phyloP scores from a whole-genome alignment of 2,329 filamentous ascomycete species.

The Epichloe gansuensis region DNA sequence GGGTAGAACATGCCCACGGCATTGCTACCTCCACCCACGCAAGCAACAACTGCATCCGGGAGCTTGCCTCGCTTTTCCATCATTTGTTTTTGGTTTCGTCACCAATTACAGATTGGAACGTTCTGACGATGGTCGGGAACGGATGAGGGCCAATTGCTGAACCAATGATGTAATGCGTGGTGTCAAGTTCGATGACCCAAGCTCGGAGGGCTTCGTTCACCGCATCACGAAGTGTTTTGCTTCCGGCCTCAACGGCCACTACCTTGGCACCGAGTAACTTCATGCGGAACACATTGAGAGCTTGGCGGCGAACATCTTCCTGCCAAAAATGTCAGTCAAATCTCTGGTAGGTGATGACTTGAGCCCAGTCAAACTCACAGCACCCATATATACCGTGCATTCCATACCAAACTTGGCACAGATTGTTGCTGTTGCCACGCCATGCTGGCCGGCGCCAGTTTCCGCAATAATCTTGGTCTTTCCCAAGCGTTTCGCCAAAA shows the following conservation, averaged over 20 bases:
- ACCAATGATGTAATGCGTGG: constrained; percentile 96
- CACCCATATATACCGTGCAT: constrained; percentile 97
- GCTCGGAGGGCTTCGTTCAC: constrained; percentile 92
- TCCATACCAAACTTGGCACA: constrained; percentile 98
- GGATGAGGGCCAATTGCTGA: constrained; percentile 96
- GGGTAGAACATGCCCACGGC: constrained; percentile 98
- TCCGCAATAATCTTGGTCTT: constrained; percentile 98
- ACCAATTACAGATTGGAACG: constrained; percentile 95
- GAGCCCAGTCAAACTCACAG: constrained; percentile 29
- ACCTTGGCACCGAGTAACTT: constrained; percentile 89
- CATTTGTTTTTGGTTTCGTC: constrained; percentile 93
- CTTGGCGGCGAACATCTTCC: constrained; percentile 91
- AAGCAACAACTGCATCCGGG: constrained; percentile 91
- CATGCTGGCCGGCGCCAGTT: constrained; percentile 94
- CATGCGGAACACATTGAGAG: constrained; percentile 97
- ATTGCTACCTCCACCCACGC: constrained; percentile 90
- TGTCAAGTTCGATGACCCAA: constrained; percentile 87
- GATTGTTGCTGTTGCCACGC: constrained; percentile 92
- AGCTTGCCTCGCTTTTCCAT: constrained; percentile 71
- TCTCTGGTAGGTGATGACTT: not conserved
- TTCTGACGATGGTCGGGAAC: constrained; percentile 94
- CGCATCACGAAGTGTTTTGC: constrained; percentile 68
- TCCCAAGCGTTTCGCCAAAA: constrained; percentile 73
- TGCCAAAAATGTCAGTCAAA: constrained; percentile 16
- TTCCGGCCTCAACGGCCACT: constrained; percentile 83